Conservation (phyloP, 2,329 filamentous ascomycete genomes). For the Exophiala sideris region DNA sequence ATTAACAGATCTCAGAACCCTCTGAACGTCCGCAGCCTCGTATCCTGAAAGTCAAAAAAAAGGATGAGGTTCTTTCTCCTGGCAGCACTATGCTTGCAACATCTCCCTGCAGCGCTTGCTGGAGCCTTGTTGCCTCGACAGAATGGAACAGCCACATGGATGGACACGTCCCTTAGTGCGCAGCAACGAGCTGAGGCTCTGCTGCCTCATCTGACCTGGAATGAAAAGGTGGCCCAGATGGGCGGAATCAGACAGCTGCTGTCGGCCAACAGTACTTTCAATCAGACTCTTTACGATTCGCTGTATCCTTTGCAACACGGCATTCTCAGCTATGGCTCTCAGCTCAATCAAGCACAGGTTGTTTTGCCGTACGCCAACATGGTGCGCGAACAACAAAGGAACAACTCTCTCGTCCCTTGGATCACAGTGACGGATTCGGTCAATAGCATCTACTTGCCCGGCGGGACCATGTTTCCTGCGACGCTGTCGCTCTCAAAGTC, state of each 20-base stretch:
- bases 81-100: too few species aligned
- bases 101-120: too few species aligned
- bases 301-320: too few species aligned
- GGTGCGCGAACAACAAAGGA: neutral
- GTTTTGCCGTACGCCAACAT: slow-evolving; percentile 4
- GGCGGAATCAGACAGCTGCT: slow-evolving; percentile 1
- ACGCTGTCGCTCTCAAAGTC: slow-evolving; percentile 1
- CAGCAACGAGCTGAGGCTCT: neutral
- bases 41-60: too few species aligned
- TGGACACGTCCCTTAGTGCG: too few species aligned
- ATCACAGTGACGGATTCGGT: slow-evolving; percentile 3
- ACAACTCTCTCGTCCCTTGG: slow-evolving; percentile 1
- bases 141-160: too few species aligned
- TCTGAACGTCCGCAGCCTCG: too few species aligned
- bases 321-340: neutral
- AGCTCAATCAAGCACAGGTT: slow-evolving; percentile 1
- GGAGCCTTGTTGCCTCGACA: too few species aligned
- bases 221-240: slow-evolving; percentile 2
- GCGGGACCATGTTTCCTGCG: slow-evolving; percentile 1
- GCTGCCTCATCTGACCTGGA: slow-evolving; percentile 1
- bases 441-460: slow-evolving; percentile 6
- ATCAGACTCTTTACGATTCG: neutral
- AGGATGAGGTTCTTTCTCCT: too few species aligned
- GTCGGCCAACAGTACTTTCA: neutral
- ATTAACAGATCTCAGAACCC: too few species aligned